Evolutionary conservation across 192 early-diverging fungal species (phyloP), one percentile per base, ranked within the genome.

Genomic region (Physocladia obscura): DNA sequence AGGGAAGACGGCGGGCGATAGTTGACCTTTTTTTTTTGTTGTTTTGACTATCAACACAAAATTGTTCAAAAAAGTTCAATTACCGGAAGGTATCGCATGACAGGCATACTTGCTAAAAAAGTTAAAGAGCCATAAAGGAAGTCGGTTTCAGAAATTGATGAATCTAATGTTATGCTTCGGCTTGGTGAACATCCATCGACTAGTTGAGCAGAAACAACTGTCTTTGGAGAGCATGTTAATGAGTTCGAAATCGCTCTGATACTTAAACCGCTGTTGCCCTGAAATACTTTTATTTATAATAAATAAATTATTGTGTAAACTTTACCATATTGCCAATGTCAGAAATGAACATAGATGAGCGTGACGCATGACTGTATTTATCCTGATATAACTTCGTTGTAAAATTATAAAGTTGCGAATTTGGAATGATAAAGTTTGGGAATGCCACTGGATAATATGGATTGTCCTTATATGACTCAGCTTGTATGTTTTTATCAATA

Each of bases 11-110:
- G 71, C 2, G 71, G 71, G 21, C 71, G 30, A 35, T 73, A 73
- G 38, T 73, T 73, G 8, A 50, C 38, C 71, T 73, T 27, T 67
- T 81, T n/a, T n/a, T n/a, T n/a, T n/a, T n/a, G n/a, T n/a, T n/a
- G n/a, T n/a, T n/a, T n/a, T n/a, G n/a, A n/a, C n/a, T n/a, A n/a
- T n/a, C n/a, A n/a, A n/a, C n/a, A n/a, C n/a, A n/a, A n/a, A n/a
- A n/a, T n/a, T n/a, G n/a, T n/a, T n/a, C n/a, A n/a, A n/a, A n/a
- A n/a, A n/a, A n/a, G n/a, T n/a, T n/a, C n/a, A n/a, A n/a, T n/a
- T 5, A 75, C 70, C 3, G 70, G 70, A 22, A 72, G 62, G 38
- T 1, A 31, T 56, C 64, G 24, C 61, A 72, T 35, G 22, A 48
- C 19, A 1, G 58, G 47, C 19, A 40, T 15, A 17, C 37, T 51